Base-by-base conservation (phyloP, 495 filamentous ascomycete species). In the Penicillium antarcticum region DNA sequence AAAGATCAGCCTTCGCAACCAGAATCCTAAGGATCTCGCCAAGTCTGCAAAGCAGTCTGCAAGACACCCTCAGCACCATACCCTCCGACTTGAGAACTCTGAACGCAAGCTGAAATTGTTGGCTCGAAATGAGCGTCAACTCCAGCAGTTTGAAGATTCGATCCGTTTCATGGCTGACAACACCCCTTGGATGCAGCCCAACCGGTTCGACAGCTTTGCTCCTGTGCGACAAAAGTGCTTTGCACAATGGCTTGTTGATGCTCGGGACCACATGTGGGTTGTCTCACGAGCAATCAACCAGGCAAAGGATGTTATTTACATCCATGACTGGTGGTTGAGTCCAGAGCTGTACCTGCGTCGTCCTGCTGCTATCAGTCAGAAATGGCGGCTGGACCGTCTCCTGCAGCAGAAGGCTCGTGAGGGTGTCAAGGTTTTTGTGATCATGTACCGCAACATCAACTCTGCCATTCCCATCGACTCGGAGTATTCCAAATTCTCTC, bases 281-380 rank as follows among this genome's bases (percentile, higher is more conserved):
- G 92, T 97, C 6, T 96, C 91, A 5, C 83, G 94, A 44, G 94
- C 94, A 2, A 97, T 99, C 67, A 96, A 87, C 66, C 96, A 96
- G 84, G 94, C 94, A 10, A 89, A 89, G 62, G 95, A 99, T 75
- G 94, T 99, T 33, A 91, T 99, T 52, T 97, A 97, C 68, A 99
- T 99, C 44, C 94, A 99, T 66, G 94, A 97, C 66, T 99, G 94
- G 94, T 99, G 94, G 94, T 65, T 99, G 47, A 96, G 89, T 57
- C 94, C 94, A 5, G 94, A 99, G 68, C 70, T 99, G 21, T 99
- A 99, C 70, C 87, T 99, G 85, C 83, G 94, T 35, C 81, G 94
- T 31, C 94, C 94, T 33, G 89, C 94, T 16, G 92, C 91, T 14
- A 96, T 97, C 65, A 97, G 92, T 62, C 95, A 97, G 64, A 99